These are phyloP conservation scores for Podospora pseudocomata DNA, from an alignment of 495 filamentous ascomycete species.

Conservation along the genomic window DNA sequence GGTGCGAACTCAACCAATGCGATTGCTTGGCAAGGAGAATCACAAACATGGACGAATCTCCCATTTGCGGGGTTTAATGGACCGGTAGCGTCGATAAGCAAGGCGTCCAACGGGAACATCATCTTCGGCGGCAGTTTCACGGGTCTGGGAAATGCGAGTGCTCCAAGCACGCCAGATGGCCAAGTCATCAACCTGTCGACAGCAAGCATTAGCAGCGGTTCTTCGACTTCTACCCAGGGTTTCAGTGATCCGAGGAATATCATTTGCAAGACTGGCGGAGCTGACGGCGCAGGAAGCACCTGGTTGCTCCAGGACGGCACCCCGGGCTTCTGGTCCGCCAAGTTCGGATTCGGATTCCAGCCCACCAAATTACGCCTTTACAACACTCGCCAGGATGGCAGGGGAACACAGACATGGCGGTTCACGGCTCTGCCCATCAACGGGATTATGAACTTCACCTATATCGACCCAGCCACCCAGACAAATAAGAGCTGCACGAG, in stretches of 20 bases:
- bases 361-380: constrained; percentile 84
- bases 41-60: constrained; percentile 74
- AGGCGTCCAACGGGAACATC: constrained; percentile 73
- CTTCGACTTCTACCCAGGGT: constrained; percentile 56
- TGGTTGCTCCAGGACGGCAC: constrained; percentile 81
- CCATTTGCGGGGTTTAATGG: constrained; percentile 94
- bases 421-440: constrained; percentile 77
- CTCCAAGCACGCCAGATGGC: constrained; percentile 52
- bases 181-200: constrained; percentile 83
- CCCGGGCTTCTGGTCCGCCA: constrained; percentile 79
- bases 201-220: constrained; percentile 65
- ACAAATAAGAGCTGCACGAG: constrained; percentile 67
- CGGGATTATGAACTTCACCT: constrained; percentile 96
- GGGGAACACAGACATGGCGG: constrained; percentile 81
- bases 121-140: constrained; percentile 92
- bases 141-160: constrained; percentile 76
- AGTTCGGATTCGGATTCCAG: constrained; percentile 73
- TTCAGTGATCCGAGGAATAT: constrained; percentile 80
- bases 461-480: constrained; percentile 67
- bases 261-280: constrained; percentile 68
- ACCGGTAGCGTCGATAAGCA: constrained; percentile 80
- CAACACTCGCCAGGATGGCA: constrained; percentile 82
- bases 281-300: constrained; percentile 64
- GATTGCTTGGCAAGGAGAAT: constrained; percentile 67
- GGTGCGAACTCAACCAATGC: constrained; percentile 81